Conservation (phyloP, 1,284 basidiomycete species). For the Puccinia triticina region DNA sequence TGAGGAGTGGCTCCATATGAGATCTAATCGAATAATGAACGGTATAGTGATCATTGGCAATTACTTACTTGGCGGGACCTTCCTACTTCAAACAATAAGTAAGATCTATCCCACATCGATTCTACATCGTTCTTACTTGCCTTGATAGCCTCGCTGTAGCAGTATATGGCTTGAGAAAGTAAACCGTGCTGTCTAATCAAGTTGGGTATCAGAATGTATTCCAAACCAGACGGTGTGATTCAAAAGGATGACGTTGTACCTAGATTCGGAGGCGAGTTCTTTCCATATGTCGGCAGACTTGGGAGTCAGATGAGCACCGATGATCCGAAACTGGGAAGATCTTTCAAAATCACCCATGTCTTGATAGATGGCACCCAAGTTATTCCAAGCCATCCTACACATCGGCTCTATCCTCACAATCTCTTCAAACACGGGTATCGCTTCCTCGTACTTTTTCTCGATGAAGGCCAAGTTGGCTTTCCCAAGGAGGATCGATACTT, state of each 20-base stretch:
- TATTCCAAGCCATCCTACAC: slow-evolving; percentile 80
- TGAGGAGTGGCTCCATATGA: background rate
- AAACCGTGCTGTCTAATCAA: slow-evolving; percentile 69
- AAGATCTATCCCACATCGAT: slow-evolving; percentile 86
- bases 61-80: slow-evolving; percentile 69
- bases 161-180: slow-evolving; percentile 85
- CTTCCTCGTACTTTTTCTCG: slow-evolving; percentile 70
- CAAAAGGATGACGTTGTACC: slow-evolving; percentile 63
- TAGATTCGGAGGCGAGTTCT: slow-evolving; percentile 71
- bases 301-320: slow-evolving; percentile 83
- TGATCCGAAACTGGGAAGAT: slow-evolving; percentile 80
- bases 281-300: slow-evolving; percentile 80
- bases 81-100: slow-evolving; percentile 75
- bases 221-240: slow-evolving; percentile 5
- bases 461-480: slow-evolving; percentile 87
- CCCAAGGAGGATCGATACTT: slow-evolving; percentile 79
- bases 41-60: background rate
- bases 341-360: slow-evolving; percentile 69
- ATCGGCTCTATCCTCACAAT: slow-evolving; percentile 91
- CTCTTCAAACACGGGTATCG: slow-evolving; percentile 81
- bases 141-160: slow-evolving; percentile 79
- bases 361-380: slow-evolving; percentile 64
- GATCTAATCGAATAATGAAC: background rate
- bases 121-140: slow-evolving; percentile 79
- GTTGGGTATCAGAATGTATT: slow-evolving; percentile 24